Percentiles rank a stretch among this genome's conserved stretches.
Conservation (phyloP, 139 green algal genomes). For the Tetraselmis chui region DNA sequence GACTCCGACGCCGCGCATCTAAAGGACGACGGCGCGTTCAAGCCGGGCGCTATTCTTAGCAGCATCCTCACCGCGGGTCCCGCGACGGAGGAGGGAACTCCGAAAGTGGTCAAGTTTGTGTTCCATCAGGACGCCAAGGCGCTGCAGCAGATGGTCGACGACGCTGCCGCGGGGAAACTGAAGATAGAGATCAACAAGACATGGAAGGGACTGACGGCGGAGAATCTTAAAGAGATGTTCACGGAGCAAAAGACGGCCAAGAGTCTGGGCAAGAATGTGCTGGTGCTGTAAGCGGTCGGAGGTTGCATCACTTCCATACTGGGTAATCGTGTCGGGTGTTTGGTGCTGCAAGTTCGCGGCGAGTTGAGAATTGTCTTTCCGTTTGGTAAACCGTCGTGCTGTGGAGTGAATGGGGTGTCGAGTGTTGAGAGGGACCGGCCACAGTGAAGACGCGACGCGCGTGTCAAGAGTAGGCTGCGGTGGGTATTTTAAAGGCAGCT, state of each 20-base stretch:
- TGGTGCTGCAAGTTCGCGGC: neutral
- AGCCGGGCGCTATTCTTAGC: neutral
- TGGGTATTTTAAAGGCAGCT: too few relatives aligned
- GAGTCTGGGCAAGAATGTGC: neutral
- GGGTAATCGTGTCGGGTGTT: neutral
- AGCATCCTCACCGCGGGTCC: neutral
- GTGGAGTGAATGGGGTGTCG: too few relatives aligned
- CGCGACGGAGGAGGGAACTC: neutral
- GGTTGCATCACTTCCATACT: neutral
- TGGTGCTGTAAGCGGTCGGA: neutral
- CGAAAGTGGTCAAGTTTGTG: neutral
- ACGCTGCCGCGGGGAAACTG: neutral
- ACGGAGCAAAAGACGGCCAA: neutral
- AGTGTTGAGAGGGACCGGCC: neutral
- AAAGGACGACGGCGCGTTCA: neutral
- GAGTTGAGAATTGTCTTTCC: too few relatives aligned
- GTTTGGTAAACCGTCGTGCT: too few relatives aligned
- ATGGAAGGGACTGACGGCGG: neutral
- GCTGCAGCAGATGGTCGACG: neutral
- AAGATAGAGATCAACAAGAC: neutral
- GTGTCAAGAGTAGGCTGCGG: too few relatives aligned
- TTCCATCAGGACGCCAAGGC: neutral
- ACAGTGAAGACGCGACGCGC: neutral
- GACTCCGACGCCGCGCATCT: neutral
- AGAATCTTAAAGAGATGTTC: neutral